A percentile compares a stretch with the other conserved stretches of the same genome.
phyloP scores from a whole-genome alignment of 805 yeast genomes.

The Cyberlindnera meyerae region DNA sequence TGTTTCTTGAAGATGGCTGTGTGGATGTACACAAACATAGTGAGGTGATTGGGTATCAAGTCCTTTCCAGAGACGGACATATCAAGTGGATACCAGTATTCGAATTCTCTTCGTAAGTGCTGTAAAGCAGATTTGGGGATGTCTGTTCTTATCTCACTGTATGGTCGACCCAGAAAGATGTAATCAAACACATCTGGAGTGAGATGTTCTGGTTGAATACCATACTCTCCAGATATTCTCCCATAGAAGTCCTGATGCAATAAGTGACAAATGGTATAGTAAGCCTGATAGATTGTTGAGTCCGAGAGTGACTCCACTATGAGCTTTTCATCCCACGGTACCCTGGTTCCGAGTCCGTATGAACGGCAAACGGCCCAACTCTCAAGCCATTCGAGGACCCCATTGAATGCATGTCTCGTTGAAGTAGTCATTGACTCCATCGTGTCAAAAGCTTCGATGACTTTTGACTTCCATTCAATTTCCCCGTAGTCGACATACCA shows the following conservation, averaged over 20 bases:
- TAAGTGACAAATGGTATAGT: constrained; percentile 83
- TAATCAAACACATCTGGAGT: constrained; percentile 92
- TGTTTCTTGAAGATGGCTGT: constrained; percentile 87
- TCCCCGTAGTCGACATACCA: constrained; percentile 97
- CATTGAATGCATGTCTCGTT: constrained; percentile 87
- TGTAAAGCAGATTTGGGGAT: constrained; percentile 66
- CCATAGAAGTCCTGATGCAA: constrained; percentile 88
- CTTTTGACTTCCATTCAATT: constrained; percentile 66
- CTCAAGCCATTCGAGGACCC: constrained; percentile 91
- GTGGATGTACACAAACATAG: constrained; percentile 90
- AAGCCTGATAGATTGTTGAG: constrained; percentile 93
- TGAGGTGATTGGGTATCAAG: constrained; percentile 93
- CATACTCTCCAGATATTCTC: constrained; percentile 61
- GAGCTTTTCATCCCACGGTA: constrained; percentile 96
- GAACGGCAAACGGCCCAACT: constrained; percentile 98
- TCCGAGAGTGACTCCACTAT: constrained; percentile 93
- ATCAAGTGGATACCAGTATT: constrained; percentile 94
- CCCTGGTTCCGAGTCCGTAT: constrained; percentile 88
- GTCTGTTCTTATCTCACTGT: constrained; percentile 36
- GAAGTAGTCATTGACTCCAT: constrained; percentile 81
- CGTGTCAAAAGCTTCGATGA: constrained; percentile 67
- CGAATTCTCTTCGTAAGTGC: constrained; percentile 86
- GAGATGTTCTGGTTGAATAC: constrained; percentile 76
- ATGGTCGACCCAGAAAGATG: constrained; percentile 70
- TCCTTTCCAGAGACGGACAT: constrained; percentile 92